Conservation (phyloP, 2,329 filamentous ascomycete species). For the Cytospora paraplurivora region DNA sequence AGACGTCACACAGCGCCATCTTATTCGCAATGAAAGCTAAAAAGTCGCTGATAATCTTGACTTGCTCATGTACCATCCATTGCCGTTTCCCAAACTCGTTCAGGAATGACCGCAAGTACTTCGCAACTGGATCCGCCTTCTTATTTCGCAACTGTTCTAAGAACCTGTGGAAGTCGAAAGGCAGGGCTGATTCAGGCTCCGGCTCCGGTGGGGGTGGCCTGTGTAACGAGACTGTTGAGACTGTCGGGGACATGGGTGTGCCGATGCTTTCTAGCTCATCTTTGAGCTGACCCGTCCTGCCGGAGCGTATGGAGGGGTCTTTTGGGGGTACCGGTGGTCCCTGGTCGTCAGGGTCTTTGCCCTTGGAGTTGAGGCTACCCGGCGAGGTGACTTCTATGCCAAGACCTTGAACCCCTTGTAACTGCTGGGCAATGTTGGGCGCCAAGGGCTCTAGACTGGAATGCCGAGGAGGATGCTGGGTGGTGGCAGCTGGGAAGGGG, state of each 20-base stretch:
- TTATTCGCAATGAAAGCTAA: constrained; percentile 96
- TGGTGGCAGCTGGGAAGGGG: constrained; percentile 63
- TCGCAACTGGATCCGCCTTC: constrained; percentile 95
- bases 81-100: constrained; percentile 95
- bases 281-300: constrained; percentile 40
- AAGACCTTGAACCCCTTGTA: constrained; percentile 50
- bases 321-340: constrained; percentile 63
- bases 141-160: constrained; percentile 93
- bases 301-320: constrained; percentile 49
- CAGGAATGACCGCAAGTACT: constrained; percentile 92
- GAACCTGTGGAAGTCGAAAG: constrained; percentile 97
- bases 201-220: constrained; percentile 72
- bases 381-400: constrained; percentile 45
- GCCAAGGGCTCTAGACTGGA: constrained; percentile 81
- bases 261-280: constrained; percentile 43
- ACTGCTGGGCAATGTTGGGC: constrained; percentile 50
- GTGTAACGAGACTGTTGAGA: constrained; percentile 53
- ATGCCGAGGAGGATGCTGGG: constrained; percentile 76
- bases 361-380: constrained; percentile 41
- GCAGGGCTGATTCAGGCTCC: constrained; percentile 78
- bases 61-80: constrained; percentile 99
- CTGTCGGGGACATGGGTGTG: constrained; percentile 49
- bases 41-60: constrained; percentile 98
- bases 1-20: constrained; percentile 96
- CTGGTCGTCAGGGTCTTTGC: constrained; percentile 46